phyloP scores from a whole-genome alignment of 768 basidiomycete species.

The Flagelloscypha sp. region DNA sequence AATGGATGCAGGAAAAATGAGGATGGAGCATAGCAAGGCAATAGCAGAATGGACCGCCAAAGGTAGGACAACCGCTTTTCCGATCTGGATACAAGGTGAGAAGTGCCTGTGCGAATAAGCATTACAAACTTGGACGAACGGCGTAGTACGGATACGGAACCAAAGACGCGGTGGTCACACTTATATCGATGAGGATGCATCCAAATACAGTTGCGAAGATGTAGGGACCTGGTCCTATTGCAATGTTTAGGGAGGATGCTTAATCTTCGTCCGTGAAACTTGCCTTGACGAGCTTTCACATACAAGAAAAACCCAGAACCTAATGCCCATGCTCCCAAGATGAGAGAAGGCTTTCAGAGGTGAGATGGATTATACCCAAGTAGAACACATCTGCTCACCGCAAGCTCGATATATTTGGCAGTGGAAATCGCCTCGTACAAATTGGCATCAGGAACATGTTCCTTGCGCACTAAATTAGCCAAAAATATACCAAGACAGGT shows the following conservation, averaged over 20 bases:
- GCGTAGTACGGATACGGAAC: slow-evolving; percentile 61
- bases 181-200: slow-evolving; percentile 54
- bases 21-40: slow-evolving; percentile 39
- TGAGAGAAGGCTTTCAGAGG: slow-evolving; percentile 43
- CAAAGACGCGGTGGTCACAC: slow-evolving; percentile 46
- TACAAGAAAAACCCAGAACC: slow-evolving; percentile 52
- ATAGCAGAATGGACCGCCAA: slow-evolving; percentile 52
- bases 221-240: slow-evolving; percentile 63
- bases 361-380: no score
- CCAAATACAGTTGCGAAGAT: slow-evolving; percentile 46
- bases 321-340: slow-evolving; percentile 52
- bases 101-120: neutral
- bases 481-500: slow-evolving; percentile 55
- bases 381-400: slow-evolving; percentile 17
- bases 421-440: slow-evolving; percentile 30
- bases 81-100: slow-evolving; percentile 28
- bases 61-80: slow-evolving; percentile 46
- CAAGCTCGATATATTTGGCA: slow-evolving; percentile 51
- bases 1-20: slow-evolving; percentile 57
- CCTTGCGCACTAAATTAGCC: slow-evolving; percentile 45
- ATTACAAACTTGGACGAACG: slow-evolving; percentile 18
- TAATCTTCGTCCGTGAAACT: no score
- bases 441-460: slow-evolving; percentile 31
- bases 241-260: no score
- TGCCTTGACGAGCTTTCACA: slow-evolving; percentile 47